Base-by-base conservation (phyloP, 2,329 filamentous ascomycete genomes). In the Fusarium subglutinans region DNA sequence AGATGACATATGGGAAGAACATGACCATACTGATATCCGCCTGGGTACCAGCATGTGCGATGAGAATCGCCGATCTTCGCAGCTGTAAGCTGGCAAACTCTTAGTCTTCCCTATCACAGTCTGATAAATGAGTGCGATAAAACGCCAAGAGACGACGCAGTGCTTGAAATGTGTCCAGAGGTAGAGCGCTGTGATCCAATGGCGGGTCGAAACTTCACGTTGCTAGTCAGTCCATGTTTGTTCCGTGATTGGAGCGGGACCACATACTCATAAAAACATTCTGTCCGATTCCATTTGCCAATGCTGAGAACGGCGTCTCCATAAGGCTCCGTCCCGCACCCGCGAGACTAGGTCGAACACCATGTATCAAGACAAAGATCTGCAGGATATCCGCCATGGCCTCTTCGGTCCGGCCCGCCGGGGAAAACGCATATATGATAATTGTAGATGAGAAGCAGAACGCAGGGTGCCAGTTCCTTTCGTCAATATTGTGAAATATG, bases 401-500 rank as follows among this genome's bases (percentile, higher is more conserved):
- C 18, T 44, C 43, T 13, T 4, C 11, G n/a, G 43, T 44, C 11
- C 11, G 17, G 3, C n/a, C 43, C 11, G 43, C n/a, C 1, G 11
- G 5, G 0, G 43, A 44, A 44, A 44, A 44, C 3, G 17, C 43
- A 8, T 44, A 44, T 8, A 44, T 44, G 3, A 24, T 11, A 8
- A 44, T 24, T 18, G 43, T 18, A 0, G 43, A 44, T 13, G n/a
- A 44, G 43, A 18, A 44, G n/a, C 43, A 44, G 43, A 44, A 44
- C 15, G n/a, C 43, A 12, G 6, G 43, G 10, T 44, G 43, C 43
- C n/a, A 44, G 15, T 44, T 44, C 15, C 2, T 18, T 18, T 12
- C 43, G n/a, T 6, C 11, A 17, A 44, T 44, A n/a, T 5, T 44
- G 0, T 2, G 6, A 17, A 24, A 18, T 12, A 24, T 4, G 10